Conservation (phyloP, 306 rosid species). For the Erythrophleum fordii region DNA sequence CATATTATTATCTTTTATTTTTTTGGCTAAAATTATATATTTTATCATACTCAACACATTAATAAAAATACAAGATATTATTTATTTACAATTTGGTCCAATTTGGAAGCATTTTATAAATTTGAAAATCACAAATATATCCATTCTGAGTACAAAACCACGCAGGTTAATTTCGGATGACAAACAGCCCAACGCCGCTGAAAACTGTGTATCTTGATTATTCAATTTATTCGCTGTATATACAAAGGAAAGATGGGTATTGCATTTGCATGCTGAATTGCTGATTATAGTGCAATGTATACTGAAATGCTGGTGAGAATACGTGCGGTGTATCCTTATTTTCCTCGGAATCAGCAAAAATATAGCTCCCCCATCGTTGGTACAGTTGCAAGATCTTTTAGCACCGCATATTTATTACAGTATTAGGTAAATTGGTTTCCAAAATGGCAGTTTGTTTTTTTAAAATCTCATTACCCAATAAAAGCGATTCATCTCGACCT, state of each 20-base stretch:
- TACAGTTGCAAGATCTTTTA: background rate
- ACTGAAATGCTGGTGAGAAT: background rate
- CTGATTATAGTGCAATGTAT: background rate
- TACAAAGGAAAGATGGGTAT: background rate
- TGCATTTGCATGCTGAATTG: background rate
- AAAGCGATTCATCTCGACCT: conserved; percentile 29
- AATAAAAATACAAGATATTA: no score
- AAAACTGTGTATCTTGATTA: background rate
- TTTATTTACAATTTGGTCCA: background rate
- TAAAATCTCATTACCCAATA: conserved; percentile 21
- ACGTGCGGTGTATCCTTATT: conserved; percentile 27
- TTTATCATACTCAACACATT: no score
- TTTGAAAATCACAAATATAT: no score
- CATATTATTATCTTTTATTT: no score
- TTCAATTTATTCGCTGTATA: background rate
- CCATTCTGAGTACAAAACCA: no score
- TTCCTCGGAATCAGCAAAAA: conserved; percentile 5
- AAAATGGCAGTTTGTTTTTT: conserved; percentile 40
- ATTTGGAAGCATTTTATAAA: background rate
- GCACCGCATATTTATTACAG: conserved; percentile 45
- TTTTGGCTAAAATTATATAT: no score
- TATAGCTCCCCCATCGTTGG: conserved; percentile 10
- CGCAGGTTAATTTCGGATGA: no score
- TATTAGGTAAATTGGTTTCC: conserved; percentile 33
- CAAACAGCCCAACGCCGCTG: no score